phyloP scores from a whole-genome alignment of 2,329 filamentous ascomycete genomes.

The Achaetomium macrosporum region DNA sequence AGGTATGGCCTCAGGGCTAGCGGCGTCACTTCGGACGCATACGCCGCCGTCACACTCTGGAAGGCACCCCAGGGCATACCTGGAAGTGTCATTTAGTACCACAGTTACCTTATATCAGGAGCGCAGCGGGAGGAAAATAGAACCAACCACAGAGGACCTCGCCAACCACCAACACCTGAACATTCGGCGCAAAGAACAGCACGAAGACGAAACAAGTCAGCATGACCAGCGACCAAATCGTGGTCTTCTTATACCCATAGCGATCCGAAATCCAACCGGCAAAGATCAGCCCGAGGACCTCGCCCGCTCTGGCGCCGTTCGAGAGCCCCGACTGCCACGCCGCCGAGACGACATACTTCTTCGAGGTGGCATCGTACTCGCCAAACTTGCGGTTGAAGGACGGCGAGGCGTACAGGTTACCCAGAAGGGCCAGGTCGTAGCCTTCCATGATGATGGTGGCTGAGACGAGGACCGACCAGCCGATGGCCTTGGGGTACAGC shows the following conservation, averaged over 20 bases:
- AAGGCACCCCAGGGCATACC: constrained; percentile 38
- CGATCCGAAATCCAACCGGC: constrained; percentile 29
- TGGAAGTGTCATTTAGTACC: not conserved
- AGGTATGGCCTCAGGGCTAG: constrained; percentile 45
- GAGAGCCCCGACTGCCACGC: constrained; percentile 53
- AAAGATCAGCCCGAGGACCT: constrained; percentile 50
- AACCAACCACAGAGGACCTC: constrained; percentile 37
- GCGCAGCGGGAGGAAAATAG: too few relatives aligned
- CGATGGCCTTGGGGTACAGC: constrained; percentile 42
- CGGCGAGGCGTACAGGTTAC: constrained; percentile 44
- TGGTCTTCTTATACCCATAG: constrained; percentile 46
- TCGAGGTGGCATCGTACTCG: constrained; percentile 28
- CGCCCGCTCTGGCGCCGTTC: constrained; percentile 48
- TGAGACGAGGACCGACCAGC: constrained; percentile 42
- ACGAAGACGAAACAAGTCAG: constrained; percentile 49
- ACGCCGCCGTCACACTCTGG: constrained; percentile 40
- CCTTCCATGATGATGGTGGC: constrained; percentile 46
- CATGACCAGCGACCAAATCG: constrained; percentile 40
- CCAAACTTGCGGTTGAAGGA: constrained; percentile 44
- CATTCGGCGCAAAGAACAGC: constrained; percentile 45
- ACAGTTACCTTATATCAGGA: too few relatives aligned
- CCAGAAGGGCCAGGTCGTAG: constrained; percentile 46
- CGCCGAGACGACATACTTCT: constrained; percentile 43
- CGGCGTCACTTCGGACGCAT: constrained; percentile 47
- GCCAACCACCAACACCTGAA: constrained; percentile 42